These are phyloP conservation scores for Ajuga chamaepitys DNA, from an alignment of 257 asterid genomes.

Conservation along the genomic window DNA sequence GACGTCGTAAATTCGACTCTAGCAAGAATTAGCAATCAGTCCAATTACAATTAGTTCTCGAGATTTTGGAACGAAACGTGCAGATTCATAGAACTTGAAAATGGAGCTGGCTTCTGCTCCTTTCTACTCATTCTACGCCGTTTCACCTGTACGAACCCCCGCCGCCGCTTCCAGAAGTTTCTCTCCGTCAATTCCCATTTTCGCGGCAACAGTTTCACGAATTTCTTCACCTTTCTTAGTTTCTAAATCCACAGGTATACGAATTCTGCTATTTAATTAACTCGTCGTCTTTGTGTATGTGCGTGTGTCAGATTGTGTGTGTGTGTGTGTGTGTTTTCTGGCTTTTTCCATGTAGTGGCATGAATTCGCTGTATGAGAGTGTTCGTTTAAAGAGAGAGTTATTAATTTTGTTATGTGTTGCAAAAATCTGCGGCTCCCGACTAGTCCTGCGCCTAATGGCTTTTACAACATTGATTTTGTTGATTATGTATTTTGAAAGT, in stretches of 20 bases:
- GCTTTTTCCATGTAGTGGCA: not conserved
- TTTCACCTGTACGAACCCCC: slow-evolving; percentile 20
- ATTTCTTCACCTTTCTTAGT: slow-evolving; percentile 4
- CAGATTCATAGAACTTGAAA: not conserved
- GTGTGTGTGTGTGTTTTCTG: not conserved
- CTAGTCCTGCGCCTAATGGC: too few species aligned
- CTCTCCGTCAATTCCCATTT: slow-evolving; percentile 15
- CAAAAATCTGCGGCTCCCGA: too few species aligned
- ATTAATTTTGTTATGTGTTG: too few species aligned
- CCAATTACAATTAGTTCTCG: too few species aligned
- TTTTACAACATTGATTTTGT: too few species aligned
- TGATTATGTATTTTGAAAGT: not conserved
- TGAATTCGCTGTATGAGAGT: too few species aligned
- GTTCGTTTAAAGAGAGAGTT: not conserved
- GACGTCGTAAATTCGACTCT: too few species aligned
- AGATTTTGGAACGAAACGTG: not conserved
- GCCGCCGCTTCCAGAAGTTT: slow-evolving; percentile 30
- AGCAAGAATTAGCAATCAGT: too few species aligned
- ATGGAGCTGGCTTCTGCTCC: slow-evolving; percentile 29
- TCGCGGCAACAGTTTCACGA: slow-evolving; percentile 12
- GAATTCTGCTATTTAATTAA: not conserved
- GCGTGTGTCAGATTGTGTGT: not conserved
- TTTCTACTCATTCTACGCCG: slow-evolving; percentile 23
- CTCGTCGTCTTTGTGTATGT: not conserved
- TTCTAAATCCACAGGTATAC: slow-evolving; percentile 21